These are phyloP conservation scores for Lasiodiplodia hormozganensis DNA, from an alignment of 2,329 filamentous ascomycete species.

Conservation along the genomic window DNA sequence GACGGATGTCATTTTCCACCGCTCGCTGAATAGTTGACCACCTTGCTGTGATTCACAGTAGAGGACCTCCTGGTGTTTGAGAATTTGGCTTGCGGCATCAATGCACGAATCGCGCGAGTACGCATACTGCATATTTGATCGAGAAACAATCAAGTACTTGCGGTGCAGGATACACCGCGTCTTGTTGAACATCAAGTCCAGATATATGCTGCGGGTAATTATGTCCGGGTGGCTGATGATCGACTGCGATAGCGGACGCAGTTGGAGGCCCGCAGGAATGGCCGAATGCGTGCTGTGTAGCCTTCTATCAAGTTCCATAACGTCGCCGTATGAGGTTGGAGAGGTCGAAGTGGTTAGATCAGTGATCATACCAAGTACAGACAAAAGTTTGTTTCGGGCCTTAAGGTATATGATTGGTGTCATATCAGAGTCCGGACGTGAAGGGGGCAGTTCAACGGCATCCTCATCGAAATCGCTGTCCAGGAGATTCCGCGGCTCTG, in stretches of 20 bases:
- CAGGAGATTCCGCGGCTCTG: slow-evolving; percentile 48
- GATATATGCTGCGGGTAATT: slow-evolving; percentile 39
- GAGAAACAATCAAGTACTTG: slow-evolving; percentile 44
- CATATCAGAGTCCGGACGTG: slow-evolving; percentile 39
- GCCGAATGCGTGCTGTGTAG: slow-evolving; percentile 36
- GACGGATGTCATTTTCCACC: slow-evolving; percentile 54
- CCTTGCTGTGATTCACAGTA: slow-evolving; percentile 51
- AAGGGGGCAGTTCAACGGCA: slow-evolving; percentile 40
- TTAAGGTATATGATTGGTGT: slow-evolving; percentile 38
- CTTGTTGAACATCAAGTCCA: slow-evolving; percentile 43
- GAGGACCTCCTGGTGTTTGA: slow-evolving; percentile 53
- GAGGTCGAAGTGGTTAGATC: slow-evolving; percentile 39
- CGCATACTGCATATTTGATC: slow-evolving; percentile 45
- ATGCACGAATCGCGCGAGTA: slow-evolving; percentile 54
- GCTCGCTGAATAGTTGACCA: slow-evolving; percentile 48
- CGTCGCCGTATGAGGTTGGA: slow-evolving; percentile 39
- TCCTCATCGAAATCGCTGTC: slow-evolving; percentile 51
- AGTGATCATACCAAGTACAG: slow-evolving; percentile 38
- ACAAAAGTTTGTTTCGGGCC: slow-evolving; percentile 37
- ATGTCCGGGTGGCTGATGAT: slow-evolving; percentile 32
- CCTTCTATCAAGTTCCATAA: slow-evolving; percentile 39
- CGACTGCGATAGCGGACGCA: slow-evolving; percentile 1
- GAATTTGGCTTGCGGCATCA: slow-evolving; percentile 53
- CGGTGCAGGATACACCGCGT: slow-evolving; percentile 46
- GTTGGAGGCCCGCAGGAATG: slow-evolving; percentile 3